These are phyloP conservation scores for Zopfia rhizophila DNA, from an alignment of 2,329 filamentous ascomycete genomes.

Conservation along the genomic window DNA sequence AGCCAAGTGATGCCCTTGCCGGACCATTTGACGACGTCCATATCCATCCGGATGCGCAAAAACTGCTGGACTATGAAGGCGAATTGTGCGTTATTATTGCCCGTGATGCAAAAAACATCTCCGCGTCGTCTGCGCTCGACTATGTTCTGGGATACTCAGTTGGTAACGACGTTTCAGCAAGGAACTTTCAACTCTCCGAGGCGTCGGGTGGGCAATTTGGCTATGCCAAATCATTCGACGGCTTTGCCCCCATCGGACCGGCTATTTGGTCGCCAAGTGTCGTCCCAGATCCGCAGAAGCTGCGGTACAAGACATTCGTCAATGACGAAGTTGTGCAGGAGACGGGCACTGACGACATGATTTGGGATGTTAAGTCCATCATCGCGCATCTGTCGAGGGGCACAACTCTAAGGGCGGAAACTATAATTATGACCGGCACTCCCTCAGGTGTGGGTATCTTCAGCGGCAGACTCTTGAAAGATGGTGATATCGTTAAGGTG, in stretches of 20 bases:
- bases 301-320: slow-evolving; percentile 13
- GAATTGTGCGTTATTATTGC: slow-evolving; percentile 23
- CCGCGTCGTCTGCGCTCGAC: slow-evolving; percentile 47
- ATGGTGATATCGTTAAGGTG: slow-evolving; percentile 29
- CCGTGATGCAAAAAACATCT: slow-evolving; percentile 19
- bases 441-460: slow-evolving; percentile 22
- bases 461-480: slow-evolving; percentile 31
- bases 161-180: slow-evolving; percentile 26
- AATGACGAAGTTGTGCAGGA: slow-evolving; percentile 21
- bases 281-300: slow-evolving; percentile 2
- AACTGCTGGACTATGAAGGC: slow-evolving; percentile 23
- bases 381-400: slow-evolving; percentile 51
- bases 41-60: slow-evolving; percentile 33
- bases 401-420: slow-evolving; percentile 54
- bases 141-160: slow-evolving; percentile 57
- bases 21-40: slow-evolving; percentile 17
- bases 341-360: slow-evolving; percentile 12
- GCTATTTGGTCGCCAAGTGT: slow-evolving; percentile 2
- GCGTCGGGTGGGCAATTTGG: slow-evolving; percentile 37
- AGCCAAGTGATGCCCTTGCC: slow-evolving; percentile 18
- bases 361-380: slow-evolving; percentile 39
- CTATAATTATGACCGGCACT: slow-evolving; percentile 58
- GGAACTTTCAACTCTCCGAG: slow-evolving; percentile 47
- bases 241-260: slow-evolving; percentile 23
- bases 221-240: slow-evolving; percentile 14